phyloP scores from a whole-genome alignment of 148 eudicot genomes.

The Nepenthes mirabilis region DNA sequence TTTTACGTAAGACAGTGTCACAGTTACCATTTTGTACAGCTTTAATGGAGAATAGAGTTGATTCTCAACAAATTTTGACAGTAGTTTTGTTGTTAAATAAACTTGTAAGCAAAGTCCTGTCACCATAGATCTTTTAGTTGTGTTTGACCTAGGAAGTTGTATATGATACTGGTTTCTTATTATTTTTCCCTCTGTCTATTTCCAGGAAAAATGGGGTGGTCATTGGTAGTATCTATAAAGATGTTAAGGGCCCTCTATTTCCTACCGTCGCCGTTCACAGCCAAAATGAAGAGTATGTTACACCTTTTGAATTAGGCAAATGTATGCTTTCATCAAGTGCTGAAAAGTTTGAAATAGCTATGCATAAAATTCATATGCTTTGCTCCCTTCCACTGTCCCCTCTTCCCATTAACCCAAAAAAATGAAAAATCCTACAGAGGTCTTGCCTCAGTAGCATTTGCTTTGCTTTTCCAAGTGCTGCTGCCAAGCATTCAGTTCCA shows the following conservation, averaged over 20 bases:
- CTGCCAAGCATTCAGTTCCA: too few relatives aligned
- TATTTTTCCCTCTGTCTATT: conserved; percentile 5
- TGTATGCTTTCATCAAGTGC: not conserved
- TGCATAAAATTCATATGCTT: too few relatives aligned
- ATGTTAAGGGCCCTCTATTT: conserved; percentile 68
- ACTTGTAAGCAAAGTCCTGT: conserved; percentile 4
- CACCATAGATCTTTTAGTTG: not conserved
- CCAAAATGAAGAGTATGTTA: conserved; percentile 94
- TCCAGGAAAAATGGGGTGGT: conserved; percentile 72
- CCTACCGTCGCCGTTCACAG: conserved; percentile 96
- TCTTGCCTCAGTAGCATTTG: too few relatives aligned
- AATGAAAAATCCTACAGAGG: too few relatives aligned
- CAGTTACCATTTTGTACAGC: conserved; percentile 4
- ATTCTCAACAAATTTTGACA: conserved; percentile 7
- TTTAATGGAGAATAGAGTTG: conserved; percentile 9
- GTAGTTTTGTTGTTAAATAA: conserved; percentile 6
- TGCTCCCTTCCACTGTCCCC: too few relatives aligned
- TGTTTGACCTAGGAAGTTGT: not conserved
- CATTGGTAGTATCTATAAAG: conserved; percentile 57
- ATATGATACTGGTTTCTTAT: conserved; percentile 7
- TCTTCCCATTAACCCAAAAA: too few relatives aligned
- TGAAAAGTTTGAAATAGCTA: too few relatives aligned
- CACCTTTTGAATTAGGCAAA: not conserved
- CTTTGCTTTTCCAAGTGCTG: too few relatives aligned
- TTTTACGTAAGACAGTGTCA: conserved; percentile 66